Evolutionary conservation across 345 rosid genomes (phyloP).

Genomic region (Viola odorata): DNA sequence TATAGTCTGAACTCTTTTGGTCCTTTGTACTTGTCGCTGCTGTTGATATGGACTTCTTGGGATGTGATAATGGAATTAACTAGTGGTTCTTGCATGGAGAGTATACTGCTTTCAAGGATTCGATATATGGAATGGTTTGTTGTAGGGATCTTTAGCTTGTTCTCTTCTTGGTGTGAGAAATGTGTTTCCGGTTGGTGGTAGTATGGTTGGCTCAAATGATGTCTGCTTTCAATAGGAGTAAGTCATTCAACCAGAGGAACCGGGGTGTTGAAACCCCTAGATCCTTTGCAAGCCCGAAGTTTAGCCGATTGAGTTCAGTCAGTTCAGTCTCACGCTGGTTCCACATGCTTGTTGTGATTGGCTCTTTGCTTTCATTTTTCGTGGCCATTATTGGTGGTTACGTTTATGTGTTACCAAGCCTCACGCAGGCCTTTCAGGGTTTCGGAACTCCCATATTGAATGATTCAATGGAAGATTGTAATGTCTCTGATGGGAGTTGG

Average conservation of each 20-base stretch:
- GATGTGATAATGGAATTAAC: constrained; percentile 7
- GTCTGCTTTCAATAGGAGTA: constrained; percentile 42
- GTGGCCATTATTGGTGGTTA: constrained; percentile 53
- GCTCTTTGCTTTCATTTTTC: constrained; percentile 45
- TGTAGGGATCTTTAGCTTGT: neutral
- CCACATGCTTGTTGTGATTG: constrained; percentile 42
- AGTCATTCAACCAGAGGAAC: constrained; percentile 30
- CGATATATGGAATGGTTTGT: neutral
- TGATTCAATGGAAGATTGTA: constrained; percentile 36
- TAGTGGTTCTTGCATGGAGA: constrained; percentile 10
- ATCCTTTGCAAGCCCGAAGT: constrained; percentile 30
- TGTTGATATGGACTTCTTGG: constrained; percentile 8
- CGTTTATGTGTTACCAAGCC: constrained; percentile 59
- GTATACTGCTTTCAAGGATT: constrained; percentile 2
- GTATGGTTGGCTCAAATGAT: constrained; percentile 34
- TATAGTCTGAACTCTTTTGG: constrained; percentile 3
- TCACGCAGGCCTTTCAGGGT: constrained; percentile 43
- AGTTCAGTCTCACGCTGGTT: constrained; percentile 42
- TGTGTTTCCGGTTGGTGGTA: constrained; percentile 15
- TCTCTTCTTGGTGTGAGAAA: neutral
- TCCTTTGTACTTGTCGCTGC: constrained; percentile 6
- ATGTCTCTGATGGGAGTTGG: constrained; percentile 61
- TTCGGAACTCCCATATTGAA: constrained; percentile 30
- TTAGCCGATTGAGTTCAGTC: constrained; percentile 29
- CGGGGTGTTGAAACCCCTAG: constrained; percentile 20